phyloP scores from a whole-genome alignment of 2,329 filamentous ascomycete species.

The Penicillium psychrosexuale region DNA sequence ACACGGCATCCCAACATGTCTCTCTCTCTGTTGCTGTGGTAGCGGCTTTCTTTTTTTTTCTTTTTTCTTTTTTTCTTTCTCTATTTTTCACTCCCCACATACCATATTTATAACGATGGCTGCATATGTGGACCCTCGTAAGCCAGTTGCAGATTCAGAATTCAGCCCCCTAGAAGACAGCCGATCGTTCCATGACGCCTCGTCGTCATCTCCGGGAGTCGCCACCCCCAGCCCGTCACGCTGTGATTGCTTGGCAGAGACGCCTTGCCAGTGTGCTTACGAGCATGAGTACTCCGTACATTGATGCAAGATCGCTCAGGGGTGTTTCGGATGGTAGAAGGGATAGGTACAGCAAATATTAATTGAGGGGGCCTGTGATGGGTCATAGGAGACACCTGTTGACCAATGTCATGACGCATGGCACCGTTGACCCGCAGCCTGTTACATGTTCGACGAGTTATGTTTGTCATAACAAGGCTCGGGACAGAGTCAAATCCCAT shows the following conservation, averaged over 20 bases:
- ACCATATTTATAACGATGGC: conserved; percentile 9
- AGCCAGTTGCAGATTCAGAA: conserved; percentile 5
- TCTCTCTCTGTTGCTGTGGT: conserved; percentile 1
- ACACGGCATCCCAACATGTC: neutral
- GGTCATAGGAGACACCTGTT: conserved; percentile 7
- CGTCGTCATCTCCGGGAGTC: conserved; percentile 19
- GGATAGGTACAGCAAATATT: conserved; percentile 5
- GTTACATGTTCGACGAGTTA: conserved; percentile 19
- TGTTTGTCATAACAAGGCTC: conserved; percentile 7
- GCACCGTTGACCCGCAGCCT: conserved; percentile 18
- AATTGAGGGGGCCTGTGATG: conserved; percentile 12
- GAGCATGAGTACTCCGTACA: neutral
- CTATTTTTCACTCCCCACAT: neutral
- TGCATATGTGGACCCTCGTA: conserved; percentile 2
- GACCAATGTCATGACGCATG: conserved; percentile 17
- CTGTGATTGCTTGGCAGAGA: conserved; percentile 2
- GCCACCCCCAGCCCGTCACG: conserved; percentile 8
- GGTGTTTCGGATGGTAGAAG: conserved; percentile 3
- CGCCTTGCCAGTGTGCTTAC: neutral
- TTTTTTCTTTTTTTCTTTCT: neutral
- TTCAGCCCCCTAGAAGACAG: conserved; percentile 15
- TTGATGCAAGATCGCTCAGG: neutral
- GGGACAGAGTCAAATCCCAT: conserved; percentile 8
- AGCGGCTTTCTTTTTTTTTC: neutral
- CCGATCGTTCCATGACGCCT: conserved; percentile 16